Conservation (phyloP, 805 yeast species). For the Metschnikowia reukaufii region DNA sequence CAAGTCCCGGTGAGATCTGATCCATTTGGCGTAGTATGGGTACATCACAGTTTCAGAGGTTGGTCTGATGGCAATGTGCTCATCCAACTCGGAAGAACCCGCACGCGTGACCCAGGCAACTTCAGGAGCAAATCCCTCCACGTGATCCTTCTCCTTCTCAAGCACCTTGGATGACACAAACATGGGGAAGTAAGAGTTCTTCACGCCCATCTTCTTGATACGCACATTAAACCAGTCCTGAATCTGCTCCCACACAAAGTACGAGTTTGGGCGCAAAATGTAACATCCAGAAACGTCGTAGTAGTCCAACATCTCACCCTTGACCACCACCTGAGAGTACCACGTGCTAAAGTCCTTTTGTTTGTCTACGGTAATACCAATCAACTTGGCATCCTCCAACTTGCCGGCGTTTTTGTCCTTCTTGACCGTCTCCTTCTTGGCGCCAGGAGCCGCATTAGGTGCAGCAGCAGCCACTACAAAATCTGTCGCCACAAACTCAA, state of each 20-base stretch:
- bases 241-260: slow-evolving; percentile 90
- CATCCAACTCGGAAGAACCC: slow-evolving; percentile 90
- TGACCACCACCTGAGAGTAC: slow-evolving; percentile 95
- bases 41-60: slow-evolving; percentile 99
- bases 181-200: slow-evolving; percentile 98
- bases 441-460: slow-evolving; percentile 24
- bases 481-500: slow-evolving; percentile 56
- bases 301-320: slow-evolving; percentile 98
- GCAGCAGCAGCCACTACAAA: slow-evolving; percentile 46
- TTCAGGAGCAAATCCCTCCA: slow-evolving; percentile 99
- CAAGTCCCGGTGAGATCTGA: slow-evolving; percentile 95
- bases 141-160: slow-evolving; percentile 97
- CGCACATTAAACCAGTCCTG: slow-evolving; percentile 80
- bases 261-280: slow-evolving; percentile 94
- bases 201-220: slow-evolving; percentile 87
- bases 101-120: slow-evolving; percentile 99
- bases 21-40: slow-evolving; percentile 99
- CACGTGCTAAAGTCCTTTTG: slow-evolving; percentile 90
- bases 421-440: slow-evolving; percentile 33
- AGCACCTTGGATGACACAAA: slow-evolving; percentile 89
- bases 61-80: slow-evolving; percentile 98
- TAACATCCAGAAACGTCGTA: slow-evolving; percentile 99
- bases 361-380: slow-evolving; percentile 96
- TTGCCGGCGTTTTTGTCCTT: slow-evolving; percentile 50
- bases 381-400: slow-evolving; percentile 81